These are phyloP conservation scores for Moringa oleifera DNA, from an alignment of 345 rosid species.

Conservation along the genomic window DNA sequence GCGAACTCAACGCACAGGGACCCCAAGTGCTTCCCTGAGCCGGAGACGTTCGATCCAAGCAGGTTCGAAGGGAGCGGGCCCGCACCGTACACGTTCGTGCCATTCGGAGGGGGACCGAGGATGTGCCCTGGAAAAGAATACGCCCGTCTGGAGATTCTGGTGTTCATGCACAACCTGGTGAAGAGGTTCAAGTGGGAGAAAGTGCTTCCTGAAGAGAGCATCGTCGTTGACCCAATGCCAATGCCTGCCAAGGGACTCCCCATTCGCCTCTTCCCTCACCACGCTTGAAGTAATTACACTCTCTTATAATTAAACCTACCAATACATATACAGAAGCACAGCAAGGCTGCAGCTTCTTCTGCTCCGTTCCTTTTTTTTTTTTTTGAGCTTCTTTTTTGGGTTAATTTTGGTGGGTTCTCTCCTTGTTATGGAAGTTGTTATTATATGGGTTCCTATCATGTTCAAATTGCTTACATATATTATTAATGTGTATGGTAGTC, in stretches of 20 bases:
- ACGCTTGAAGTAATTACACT: too few relatives aligned
- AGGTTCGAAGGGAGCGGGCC: slow-evolving; percentile 44
- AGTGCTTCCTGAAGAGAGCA: slow-evolving; percentile 28
- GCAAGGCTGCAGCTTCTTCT: too few relatives aligned
- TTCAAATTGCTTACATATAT: too few relatives aligned
- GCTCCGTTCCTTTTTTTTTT: too few relatives aligned
- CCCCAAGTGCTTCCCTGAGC: slow-evolving; percentile 32
- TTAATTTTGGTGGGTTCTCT: too few relatives aligned
- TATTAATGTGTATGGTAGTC: too few relatives aligned
- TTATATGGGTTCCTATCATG: too few relatives aligned
- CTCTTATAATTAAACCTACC: too few relatives aligned
- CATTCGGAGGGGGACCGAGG: slow-evolving; percentile 49
- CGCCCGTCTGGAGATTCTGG: slow-evolving; percentile 38
- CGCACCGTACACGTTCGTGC: slow-evolving; percentile 37
- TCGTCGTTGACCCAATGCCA: slow-evolving; percentile 40
- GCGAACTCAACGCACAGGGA: slow-evolving; percentile 35
- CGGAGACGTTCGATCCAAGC: slow-evolving; percentile 36
- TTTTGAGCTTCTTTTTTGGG: too few relatives aligned
- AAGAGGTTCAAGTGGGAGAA: slow-evolving; percentile 42
- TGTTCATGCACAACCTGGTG: slow-evolving; percentile 41
- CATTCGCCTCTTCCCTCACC: slow-evolving; percentile 25
- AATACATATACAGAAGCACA: too few relatives aligned
- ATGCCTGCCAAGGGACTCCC: slow-evolving; percentile 37
- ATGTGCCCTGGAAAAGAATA: slow-evolving; percentile 53
- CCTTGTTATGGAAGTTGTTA: too few relatives aligned